Evolutionary conservation across 2,329 filamentous ascomycete species (phyloP), one percentile per base, ranked within the genome.

Genomic region (Colletotrichum sp.): DNA sequence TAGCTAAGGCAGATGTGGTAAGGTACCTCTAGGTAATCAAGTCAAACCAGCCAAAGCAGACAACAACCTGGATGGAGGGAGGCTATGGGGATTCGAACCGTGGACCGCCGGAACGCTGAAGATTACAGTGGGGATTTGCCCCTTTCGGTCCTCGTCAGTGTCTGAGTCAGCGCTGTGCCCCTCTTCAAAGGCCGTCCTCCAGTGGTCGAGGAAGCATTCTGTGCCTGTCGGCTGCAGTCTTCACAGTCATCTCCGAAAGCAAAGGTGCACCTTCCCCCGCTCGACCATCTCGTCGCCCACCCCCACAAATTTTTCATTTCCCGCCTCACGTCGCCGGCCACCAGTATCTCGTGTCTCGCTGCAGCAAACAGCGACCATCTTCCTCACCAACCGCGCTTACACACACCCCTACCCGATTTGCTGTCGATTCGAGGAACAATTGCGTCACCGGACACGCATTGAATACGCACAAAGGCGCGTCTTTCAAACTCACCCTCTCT

Each of bases 251-350:
- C 60, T 38, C 21, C 56, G 15, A 30, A 60, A 60, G 18, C 48
- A 74, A 74, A 74, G 61, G 68, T 28, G 58, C 73, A 65, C 66
- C 38, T 71, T 79, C 82, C 80, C 81, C 81, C 81, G 80, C 81
- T 83, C 80, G 82, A 81, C 82, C 82, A 83, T 70, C 73, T 71
- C 79, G 75, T 80, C 71, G 71, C 72, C 36, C 58, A 71, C 77
- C 43, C 76, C 76, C 78, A 75, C 75, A 78, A 81, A 81, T 77
- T 70, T 71, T 76, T 77, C 48, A 52, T 76, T 76, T 58, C 34
- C 64, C 64, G 24, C 70, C 68, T 77, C 79, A 80, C 75, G 79
- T 77, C 80, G 9, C 76, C 73, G 24, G 62, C 58, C 52, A 75
- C 74, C 74, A 71, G 66, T 76, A 76, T 76, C 74, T 38, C 43